Evolutionary conservation across 495 filamentous ascomycete species (phyloP), one percentile per base, ranked within the genome.

Genomic region (Penicillium chermesinum): DNA sequence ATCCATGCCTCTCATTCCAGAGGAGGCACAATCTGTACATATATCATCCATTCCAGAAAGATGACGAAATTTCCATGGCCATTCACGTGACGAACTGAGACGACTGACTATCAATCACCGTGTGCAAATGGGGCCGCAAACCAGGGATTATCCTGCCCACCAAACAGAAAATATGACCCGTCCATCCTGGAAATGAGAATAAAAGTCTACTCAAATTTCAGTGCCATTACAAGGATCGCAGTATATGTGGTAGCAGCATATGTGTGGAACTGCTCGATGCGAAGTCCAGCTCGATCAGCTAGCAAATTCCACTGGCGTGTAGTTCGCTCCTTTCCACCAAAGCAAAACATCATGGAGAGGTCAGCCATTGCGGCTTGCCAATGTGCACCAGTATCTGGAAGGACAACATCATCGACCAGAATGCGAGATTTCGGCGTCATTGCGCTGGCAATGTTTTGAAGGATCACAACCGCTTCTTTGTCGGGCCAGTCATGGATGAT

Each of bases 401-500:
- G 17, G 2, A 74, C 62, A 7, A 58, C 49, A 7, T 77, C 71
- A 43, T 71, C 66, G 30, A 77, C 62, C 15, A 74, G 44, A 20
- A 77, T 54, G 4, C 58, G 49, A 1, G 69, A 71, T n/a, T 68
- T 62, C 2, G 48, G 15, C 1, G 46, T 35, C 72, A 75, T 73
- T 2, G 57, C 62, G 7, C 49, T 37, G 14, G 43, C 44, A 12
- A 64, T 50, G 25, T 69, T 66, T 18, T 36, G 38, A 2, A 77
- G 62, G n/a, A 77, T 68, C 35, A 48, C 32, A 2, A 52, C 34
- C 7, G 57, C 55, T 16, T 62, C 49, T 7, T 62, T 41, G 30
- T 70, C 64, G 0, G 64, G 57, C 54, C 59, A 70, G 48, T 75
- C 63, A 38, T 74, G 73, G 19, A 75, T 42, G 35, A 77, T 61